Base-by-base conservation (phyloP, 495 filamentous ascomycete genomes). In the Pyrenopolyporus hunteri region DNA sequence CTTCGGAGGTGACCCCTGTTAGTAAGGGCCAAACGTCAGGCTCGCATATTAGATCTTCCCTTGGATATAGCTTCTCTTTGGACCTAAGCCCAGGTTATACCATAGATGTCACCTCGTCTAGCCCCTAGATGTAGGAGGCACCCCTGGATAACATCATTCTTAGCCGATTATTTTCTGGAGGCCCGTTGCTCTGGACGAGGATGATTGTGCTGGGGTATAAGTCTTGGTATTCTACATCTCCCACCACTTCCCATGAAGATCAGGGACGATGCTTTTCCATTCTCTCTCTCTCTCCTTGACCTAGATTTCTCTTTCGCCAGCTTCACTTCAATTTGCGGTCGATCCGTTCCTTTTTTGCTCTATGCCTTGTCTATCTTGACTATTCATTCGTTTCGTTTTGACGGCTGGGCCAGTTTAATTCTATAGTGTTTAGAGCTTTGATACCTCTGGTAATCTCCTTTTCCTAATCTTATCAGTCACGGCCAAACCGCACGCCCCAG, bases 351-450 rank as follows among this genome's bases (percentile, higher is more conserved):
- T 42, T 45, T 52, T 59, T 59, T 31, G 17, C 10, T 35, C 50
- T 59, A 19, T 43, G 19, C 29, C 23, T 44, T 58, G 23, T 20
- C 48, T 47, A 53, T 50, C 40, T 55, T 64, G 29, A 32, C n/a
- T 16, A 58, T 59, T 49, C 61, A 22, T 64, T 64, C 61, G 61
- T 64, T 64, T 64, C 61, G 49, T 61, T 63, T 55, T 39, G 10
- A 45, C 48, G 61, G 61, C 61, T 64, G 61, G 16, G 55, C 61
- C 61, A 44, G 42, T 59, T 59, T 54, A 55, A 59, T 55, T 50
- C 31, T 44, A 50, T 56, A 43, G 44, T 23, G 4, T 58, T 53
- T 42, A 11, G 19, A 44, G 20, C 29, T 44, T n/a, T 33, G 17
- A 17, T 25, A 33, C 47, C 13, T 58, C 42, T 33, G n/a, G 14